These are phyloP conservation scores for Sporisorium sorghi DNA, from an alignment of 1,284 basidiomycete species.

Conservation along the genomic window DNA sequence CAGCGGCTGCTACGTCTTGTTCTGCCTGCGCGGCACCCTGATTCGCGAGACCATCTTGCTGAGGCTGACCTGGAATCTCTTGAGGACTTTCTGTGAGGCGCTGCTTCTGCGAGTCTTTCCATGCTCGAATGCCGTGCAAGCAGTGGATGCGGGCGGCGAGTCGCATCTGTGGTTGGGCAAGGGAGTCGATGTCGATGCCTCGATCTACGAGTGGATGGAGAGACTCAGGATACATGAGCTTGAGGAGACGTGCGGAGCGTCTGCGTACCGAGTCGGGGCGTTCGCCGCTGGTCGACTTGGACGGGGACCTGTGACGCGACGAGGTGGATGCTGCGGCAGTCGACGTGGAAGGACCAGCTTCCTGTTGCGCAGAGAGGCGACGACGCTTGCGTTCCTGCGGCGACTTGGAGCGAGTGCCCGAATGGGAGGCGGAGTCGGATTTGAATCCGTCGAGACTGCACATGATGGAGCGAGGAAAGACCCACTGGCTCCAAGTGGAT, in stretches of 20 bases:
- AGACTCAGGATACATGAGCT: slow-evolving; percentile 36
- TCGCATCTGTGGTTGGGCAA: slow-evolving; percentile 27
- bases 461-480: slow-evolving; percentile 41
- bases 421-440: slow-evolving; percentile 1
- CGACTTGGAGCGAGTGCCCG: slow-evolving; percentile 2
- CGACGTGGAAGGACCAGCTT: not conserved
- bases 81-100: slow-evolving; percentile 42
- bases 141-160: slow-evolving; percentile 48
- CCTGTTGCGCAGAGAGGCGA: slow-evolving; percentile 16
- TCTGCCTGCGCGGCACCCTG: slow-evolving; percentile 22
- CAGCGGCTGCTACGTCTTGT: not conserved
- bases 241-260: slow-evolving; percentile 40
- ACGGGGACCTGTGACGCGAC: slow-evolving; percentile 15
- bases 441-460: slow-evolving; percentile 32
- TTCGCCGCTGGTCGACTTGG: slow-evolving; percentile 10
- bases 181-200: slow-evolving; percentile 34
- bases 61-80: slow-evolving; percentile 34
- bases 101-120: slow-evolving; percentile 45
- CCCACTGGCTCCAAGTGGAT: slow-evolving; percentile 38
- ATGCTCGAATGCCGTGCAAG: slow-evolving; percentile 44
- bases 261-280: slow-evolving; percentile 34
- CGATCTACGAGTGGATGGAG: slow-evolving; percentile 37
- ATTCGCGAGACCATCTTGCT: slow-evolving; percentile 21
- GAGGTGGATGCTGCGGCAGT: slow-evolving; percentile 1
- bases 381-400: slow-evolving; percentile 31